A percentile compares a stretch with the other conserved stretches of the same genome.
phyloP scores from a whole-genome alignment of 78 protist species.

The Tieghemostelium lacteum region DNA sequence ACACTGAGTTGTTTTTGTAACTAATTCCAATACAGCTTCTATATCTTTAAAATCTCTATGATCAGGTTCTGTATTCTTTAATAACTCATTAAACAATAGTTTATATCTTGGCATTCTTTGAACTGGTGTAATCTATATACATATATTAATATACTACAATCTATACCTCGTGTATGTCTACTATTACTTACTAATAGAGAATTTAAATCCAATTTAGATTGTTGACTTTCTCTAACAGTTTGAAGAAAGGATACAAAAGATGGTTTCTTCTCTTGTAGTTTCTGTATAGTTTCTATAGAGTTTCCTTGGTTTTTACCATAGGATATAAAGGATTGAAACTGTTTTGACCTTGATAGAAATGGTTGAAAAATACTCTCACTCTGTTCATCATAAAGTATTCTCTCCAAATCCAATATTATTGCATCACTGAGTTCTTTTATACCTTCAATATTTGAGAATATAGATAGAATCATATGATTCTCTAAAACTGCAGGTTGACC shows the following conservation, averaged over 20 bases:
- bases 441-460: conserved; percentile 20
- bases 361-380: not conserved
- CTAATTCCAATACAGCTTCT: conserved; percentile 6
- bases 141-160: not conserved
- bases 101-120: conserved; percentile 76
- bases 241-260: conserved; percentile 25
- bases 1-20: conserved; percentile 1
- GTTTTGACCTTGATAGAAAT: conserved; percentile 5
- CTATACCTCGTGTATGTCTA: not conserved
- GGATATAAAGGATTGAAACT: conserved; percentile 1
- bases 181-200: conserved; percentile 28
- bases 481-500: conserved; percentile 1
- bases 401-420: not conserved
- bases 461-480: not conserved
- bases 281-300: conserved; percentile 4
- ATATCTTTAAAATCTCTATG: conserved; percentile 28
- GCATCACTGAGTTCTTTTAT: conserved; percentile 5
- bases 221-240: conserved; percentile 16
- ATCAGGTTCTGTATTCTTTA: conserved; percentile 33
- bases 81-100: conserved; percentile 36
- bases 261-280: conserved; percentile 60
- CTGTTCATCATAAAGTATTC: not conserved
- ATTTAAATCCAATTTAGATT: conserved; percentile 4
- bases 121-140: conserved; percentile 72
- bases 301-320: conserved; percentile 31